A percentile compares a stretch with the other conserved stretches of the same genome.
phyloP scores from a whole-genome alignment of 192 early-diverging fungal species.

The Allomyces javanicus region DNA sequence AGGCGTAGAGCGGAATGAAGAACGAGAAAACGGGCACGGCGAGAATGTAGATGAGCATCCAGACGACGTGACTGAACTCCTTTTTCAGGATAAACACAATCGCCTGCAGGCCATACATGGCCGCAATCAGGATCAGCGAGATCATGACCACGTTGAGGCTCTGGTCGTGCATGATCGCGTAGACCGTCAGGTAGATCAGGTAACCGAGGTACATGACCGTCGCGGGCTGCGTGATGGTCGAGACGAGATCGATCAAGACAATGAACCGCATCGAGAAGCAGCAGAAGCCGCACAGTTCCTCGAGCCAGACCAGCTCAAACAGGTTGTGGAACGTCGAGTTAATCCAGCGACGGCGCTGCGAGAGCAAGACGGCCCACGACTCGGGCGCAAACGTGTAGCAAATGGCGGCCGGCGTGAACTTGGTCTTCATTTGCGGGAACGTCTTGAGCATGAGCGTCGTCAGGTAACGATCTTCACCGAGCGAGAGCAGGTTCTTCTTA shows the following conservation, averaged over 20 bases:
- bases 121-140: conserved; percentile 57
- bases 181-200: conserved; percentile 48
- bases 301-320: conserved; percentile 65
- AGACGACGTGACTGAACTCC: conserved; percentile 74
- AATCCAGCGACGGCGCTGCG: conserved; percentile 95
- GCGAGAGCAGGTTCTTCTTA: conserved; percentile 92
- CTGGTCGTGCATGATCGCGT: conserved; percentile 20
- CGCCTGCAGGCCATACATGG: conserved; percentile 74
- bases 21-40: conserved; percentile 79
- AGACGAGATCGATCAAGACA: conserved; percentile 79
- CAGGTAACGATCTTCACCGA: conserved; percentile 97
- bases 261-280: conserved; percentile 97
- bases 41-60: conserved; percentile 74
- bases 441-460: conserved; percentile 95
- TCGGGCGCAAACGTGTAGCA: conserved; percentile 84
- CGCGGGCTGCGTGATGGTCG: conserved; percentile 54
- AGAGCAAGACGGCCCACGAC: conserved; percentile 67
- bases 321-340: conserved; percentile 96
- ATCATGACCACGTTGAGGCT: conserved; percentile 45
- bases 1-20: conserved; percentile 80
- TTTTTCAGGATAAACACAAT: conserved; percentile 62
- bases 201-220: conserved; percentile 65
- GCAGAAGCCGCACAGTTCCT: conserved; percentile 84
- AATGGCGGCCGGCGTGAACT: conserved; percentile 74
- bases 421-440: conserved; percentile 87